Evolutionary conservation across 352 stramenopile genomes (phyloP), one percentile per base, ranked within the genome.

Genomic region (Globisporangium apiculatum): DNA sequence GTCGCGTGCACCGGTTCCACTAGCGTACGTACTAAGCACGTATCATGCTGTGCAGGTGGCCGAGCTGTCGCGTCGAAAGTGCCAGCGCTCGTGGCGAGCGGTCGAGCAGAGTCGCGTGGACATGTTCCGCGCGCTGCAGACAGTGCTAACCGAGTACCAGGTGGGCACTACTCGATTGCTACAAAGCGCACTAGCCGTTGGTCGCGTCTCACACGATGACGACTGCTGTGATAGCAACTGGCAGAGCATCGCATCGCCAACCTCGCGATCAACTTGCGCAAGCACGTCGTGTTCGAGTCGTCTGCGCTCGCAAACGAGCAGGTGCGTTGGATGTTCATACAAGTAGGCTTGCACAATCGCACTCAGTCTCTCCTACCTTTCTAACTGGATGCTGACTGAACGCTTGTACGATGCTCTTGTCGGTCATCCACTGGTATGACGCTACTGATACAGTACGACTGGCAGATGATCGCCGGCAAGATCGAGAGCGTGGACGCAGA

Each of bases 241-340:
- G 77, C 84, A 0, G 84, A 91, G 62, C 66, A 86, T 48, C 71
- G 79, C 4, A 86, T 91, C 42, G 75, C 69, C 8, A 90, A 79
- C n/a, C 58, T 94, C 24, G 64, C 76, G 0, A 87, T 72, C 10
- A 91, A 86, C 50, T 62, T 94, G 9, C 82, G 83, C 35, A 94
- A 94, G 52, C 82, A 94, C 43, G 79, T 91, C 3, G 71, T 92
- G 1, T 94, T 92, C 63, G 80, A 89, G 57, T 86, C 80, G 3
- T 90, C 82, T 5, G 71, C 76, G n/a, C 72, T 94, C 7, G 82
- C 82, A 14, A 92, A 92, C 54, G 70, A 87, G 48, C 84, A 94
- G 75, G 83, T 90, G 70, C 46, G n/a, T 11, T 31, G 24, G 24
- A 3, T 31, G 1, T 31, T 31, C 24, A 31, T 31, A 31, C 24